Percentiles rank a stretch among this genome's conserved stretches.
Evolutionary conservation across 176 grass and related monocot species (phyloP).

Genomic region (Oryza glaberrima): DNA sequence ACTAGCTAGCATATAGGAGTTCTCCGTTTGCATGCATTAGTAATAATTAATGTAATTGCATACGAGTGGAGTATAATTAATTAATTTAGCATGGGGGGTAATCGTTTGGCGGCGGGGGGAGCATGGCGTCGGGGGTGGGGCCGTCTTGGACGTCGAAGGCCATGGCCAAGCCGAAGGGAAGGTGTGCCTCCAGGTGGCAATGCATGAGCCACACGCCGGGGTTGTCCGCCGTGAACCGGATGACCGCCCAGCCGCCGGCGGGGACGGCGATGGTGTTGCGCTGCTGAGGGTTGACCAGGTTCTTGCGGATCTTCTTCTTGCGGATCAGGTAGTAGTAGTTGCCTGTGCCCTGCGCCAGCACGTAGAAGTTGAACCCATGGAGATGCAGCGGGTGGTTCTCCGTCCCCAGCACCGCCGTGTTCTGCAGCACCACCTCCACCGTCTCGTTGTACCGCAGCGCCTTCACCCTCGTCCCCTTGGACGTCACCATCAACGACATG

Average conservation of each 20-base stretch:
- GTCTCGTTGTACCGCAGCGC: conserved; percentile 56
- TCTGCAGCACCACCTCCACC: conserved; percentile 74
- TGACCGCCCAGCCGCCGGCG: conserved; percentile 54
- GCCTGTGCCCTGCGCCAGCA: conserved; percentile 54
- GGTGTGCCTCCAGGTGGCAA: conserved; percentile 65
- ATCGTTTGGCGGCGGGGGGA: conserved; percentile 58
- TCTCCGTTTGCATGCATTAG: too few species aligned
- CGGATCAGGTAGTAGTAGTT: conserved; percentile 38
- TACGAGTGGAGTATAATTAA: too few species aligned
- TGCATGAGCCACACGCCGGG: conserved; percentile 69
- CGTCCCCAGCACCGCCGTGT: conserved; percentile 53
- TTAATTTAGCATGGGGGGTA: conserved; percentile 33
- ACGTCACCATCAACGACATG: conserved; percentile 9
- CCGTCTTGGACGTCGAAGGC: conserved; percentile 65
- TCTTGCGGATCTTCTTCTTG: background rate
- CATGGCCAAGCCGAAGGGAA: conserved; percentile 62
- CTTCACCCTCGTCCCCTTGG: conserved; percentile 58
- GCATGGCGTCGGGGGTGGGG: conserved; percentile 51
- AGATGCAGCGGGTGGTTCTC: conserved; percentile 70
- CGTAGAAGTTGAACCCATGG: conserved; percentile 61
- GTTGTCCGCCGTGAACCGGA: conserved; percentile 65
- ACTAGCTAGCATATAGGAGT: too few species aligned
- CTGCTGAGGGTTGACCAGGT: conserved; percentile 53
- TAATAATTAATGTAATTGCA: too few species aligned
- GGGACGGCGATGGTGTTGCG: conserved; percentile 66